Evolutionary conservation across 2,329 filamentous ascomycete species (phyloP).

Genomic region (Fragosphaeria purpurea): DNA sequence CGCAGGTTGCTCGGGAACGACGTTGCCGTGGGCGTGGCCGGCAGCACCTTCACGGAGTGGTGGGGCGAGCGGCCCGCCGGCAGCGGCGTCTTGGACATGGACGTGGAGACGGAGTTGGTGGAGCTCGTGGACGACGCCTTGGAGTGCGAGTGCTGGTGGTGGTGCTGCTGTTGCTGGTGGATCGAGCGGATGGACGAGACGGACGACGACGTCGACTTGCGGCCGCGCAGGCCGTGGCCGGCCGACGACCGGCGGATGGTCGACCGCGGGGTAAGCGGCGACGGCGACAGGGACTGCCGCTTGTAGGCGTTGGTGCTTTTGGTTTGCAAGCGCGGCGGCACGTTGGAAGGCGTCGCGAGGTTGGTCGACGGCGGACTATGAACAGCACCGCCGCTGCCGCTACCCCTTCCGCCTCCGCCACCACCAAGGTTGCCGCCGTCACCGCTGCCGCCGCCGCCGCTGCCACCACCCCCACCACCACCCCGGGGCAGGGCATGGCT

Average conservation of each 20-base stretch:
- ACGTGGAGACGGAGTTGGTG: slow-evolving; percentile 59
- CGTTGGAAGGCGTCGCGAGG: slow-evolving; percentile 19
- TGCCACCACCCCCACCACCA: slow-evolving; percentile 1
- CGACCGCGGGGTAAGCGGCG: slow-evolving; percentile 78
- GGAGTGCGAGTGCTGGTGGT: slow-evolving; percentile 76
- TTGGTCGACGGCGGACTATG: slow-evolving; percentile 20
- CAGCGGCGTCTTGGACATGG: slow-evolving; percentile 56
- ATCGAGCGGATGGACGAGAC: slow-evolving; percentile 89
- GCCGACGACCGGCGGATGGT: slow-evolving; percentile 69
- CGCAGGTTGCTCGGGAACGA: slow-evolving; percentile 80
- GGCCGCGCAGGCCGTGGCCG: slow-evolving; percentile 64
- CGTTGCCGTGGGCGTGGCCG: slow-evolving; percentile 67
- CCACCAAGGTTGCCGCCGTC: slow-evolving; percentile 26
- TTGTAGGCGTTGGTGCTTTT: slow-evolving; percentile 33
- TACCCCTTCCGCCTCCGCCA: slow-evolving; percentile 17
- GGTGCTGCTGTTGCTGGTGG: slow-evolving; percentile 83
- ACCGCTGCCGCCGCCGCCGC: background rate
- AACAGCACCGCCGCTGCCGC: slow-evolving; percentile 9
- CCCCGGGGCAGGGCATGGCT: background rate
- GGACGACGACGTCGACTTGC: slow-evolving; percentile 93
- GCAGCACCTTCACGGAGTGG: slow-evolving; percentile 88
- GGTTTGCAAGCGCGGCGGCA: slow-evolving; percentile 5
- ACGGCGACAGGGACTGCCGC: slow-evolving; percentile 74
- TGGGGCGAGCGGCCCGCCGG: slow-evolving; percentile 66
- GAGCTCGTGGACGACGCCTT: slow-evolving; percentile 92